Evolutionary conservation across 495 filamentous ascomycete genomes (phyloP).

Genomic region (Xylaria curta): DNA sequence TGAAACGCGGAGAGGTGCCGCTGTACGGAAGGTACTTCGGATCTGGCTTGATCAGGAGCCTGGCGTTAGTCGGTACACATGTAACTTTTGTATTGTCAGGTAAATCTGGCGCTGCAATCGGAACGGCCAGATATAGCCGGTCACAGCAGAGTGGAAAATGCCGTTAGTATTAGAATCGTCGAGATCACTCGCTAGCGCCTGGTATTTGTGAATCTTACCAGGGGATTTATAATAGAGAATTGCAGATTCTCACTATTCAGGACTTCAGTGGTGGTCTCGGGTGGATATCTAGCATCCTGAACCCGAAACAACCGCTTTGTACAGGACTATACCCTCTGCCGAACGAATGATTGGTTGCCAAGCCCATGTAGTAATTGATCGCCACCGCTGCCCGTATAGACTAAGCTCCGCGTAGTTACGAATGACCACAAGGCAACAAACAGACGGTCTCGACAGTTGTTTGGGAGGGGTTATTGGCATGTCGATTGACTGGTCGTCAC

Average conservation of each 20-base stretch:
- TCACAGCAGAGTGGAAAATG: conserved; percentile 10
- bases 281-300: conserved; percentile 1
- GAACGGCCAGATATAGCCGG: neutral
- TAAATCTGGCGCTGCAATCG: neutral
- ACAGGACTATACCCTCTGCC: neutral
- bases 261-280: conserved; percentile 16
- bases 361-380: conserved; percentile 11
- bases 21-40: neutral
- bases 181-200: conserved; percentile 7
- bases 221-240: conserved; percentile 20
- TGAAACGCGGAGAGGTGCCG: neutral
- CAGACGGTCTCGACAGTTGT: too few relatives aligned
- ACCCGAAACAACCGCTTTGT: conserved; percentile 22
- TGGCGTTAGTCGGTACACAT: conserved; percentile 4
- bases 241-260: neutral
- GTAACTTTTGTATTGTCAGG: neutral
- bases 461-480: neutral
- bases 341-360: conserved; percentile 1
- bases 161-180: conserved; percentile 4
- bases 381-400: neutral
- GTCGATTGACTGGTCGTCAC: conserved; percentile 5
- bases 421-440: conserved; percentile 5
- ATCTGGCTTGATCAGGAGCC: conserved; percentile 1
- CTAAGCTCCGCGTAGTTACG: neutral
- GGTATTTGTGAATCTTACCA: conserved; percentile 1